These are phyloP conservation scores for Chaetomiaceae sp. DNA, from an alignment of 2,329 filamentous ascomycete genomes.

Conservation along the genomic window DNA sequence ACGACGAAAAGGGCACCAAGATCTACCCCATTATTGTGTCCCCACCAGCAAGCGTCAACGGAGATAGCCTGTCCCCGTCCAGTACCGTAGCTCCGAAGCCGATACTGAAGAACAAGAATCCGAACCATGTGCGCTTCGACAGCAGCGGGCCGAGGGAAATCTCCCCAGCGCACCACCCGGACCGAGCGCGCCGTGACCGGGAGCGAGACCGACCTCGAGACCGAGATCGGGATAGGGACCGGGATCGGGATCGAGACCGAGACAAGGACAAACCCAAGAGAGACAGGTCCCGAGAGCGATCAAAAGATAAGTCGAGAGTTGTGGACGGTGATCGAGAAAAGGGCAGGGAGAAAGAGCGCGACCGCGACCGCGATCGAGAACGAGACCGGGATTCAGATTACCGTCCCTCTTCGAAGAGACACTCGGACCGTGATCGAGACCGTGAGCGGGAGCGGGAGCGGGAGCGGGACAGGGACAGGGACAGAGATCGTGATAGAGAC, in stretches of 20 bases:
- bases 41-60: constrained; percentile 30
- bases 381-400: constrained; percentile 22
- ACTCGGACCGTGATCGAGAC: constrained; percentile 29
- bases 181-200: constrained; percentile 24
- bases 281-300: not conserved
- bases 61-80: constrained; percentile 33
- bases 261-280: not conserved
- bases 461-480: constrained; percentile 15
- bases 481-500: constrained; percentile 6
- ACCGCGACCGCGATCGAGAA: constrained; percentile 29
- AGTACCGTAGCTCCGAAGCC: constrained; percentile 46
- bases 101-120: constrained; percentile 59
- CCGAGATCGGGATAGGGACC: constrained; percentile 9
- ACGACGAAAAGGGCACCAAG: constrained; percentile 31
- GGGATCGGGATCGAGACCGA: not conserved
- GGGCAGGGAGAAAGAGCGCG: not conserved
- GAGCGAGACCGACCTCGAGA: constrained; percentile 30
- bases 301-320: not conserved
- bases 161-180: constrained; percentile 30
- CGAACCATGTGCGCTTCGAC: constrained; percentile 53
- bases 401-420: not conserved
- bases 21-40: constrained; percentile 41
- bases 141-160: constrained; percentile 44
- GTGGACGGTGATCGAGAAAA: constrained; percentile 4
- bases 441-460: constrained; percentile 22